These are phyloP conservation scores for Penicillium sp. DNA, from an alignment of 2,329 filamentous ascomycete genomes.

Conservation along the genomic window DNA sequence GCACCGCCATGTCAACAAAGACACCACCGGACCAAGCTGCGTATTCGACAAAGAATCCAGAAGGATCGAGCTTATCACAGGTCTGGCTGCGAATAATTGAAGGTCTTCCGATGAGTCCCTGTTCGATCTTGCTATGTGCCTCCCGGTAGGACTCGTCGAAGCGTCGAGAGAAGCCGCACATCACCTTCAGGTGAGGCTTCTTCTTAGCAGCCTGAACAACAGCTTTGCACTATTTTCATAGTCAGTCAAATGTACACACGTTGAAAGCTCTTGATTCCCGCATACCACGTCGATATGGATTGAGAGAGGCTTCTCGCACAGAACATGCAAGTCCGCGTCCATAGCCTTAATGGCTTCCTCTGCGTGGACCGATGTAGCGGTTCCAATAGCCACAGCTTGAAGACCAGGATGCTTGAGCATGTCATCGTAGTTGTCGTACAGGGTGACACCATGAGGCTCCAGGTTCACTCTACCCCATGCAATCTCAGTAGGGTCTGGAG, in stretches of 20 bases:
- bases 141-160: constrained; percentile 67
- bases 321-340: constrained; percentile 53
- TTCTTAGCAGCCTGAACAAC: constrained; percentile 58
- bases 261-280: not conserved
- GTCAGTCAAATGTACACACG: not conserved
- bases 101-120: constrained; percentile 60
- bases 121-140: constrained; percentile 54
- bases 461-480: constrained; percentile 53
- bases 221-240: constrained; percentile 52
- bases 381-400: constrained; percentile 56
- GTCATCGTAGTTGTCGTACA: constrained; percentile 55
- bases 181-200: constrained; percentile 62
- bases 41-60: constrained; percentile 67
- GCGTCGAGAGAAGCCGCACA: constrained; percentile 66
- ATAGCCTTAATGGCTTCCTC: constrained; percentile 59
- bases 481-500: constrained; percentile 45
- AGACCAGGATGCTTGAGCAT: constrained; percentile 56
- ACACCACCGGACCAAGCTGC: constrained; percentile 65
- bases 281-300: constrained; percentile 60
- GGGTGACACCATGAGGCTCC: constrained; percentile 51
- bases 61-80: constrained; percentile 64
- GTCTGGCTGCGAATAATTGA: constrained; percentile 64
- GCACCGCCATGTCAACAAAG: constrained; percentile 69
- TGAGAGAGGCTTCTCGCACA: constrained; percentile 55
- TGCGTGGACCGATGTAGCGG: constrained; percentile 56